Evolutionary conservation across 352 stramenopile genomes (phyloP).

Genomic region (Lagenidium sp.): DNA sequence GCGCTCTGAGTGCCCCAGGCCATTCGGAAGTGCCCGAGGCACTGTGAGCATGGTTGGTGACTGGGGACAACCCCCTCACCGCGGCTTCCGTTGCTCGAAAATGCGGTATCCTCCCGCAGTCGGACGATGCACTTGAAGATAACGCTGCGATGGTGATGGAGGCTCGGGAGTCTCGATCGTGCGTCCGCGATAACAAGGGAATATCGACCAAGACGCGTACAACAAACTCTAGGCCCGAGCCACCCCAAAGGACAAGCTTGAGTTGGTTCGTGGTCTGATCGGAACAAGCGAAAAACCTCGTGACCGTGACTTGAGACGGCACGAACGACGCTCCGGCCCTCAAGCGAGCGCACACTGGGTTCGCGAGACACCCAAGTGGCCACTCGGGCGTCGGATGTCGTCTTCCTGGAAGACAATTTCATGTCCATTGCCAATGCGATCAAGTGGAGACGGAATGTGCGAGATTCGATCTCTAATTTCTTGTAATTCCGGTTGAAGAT

Average conservation of each 20-base stretch:
- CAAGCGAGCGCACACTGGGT: slow-evolving; percentile 74
- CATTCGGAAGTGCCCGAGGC: slow-evolving; percentile 88
- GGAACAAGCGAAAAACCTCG: slow-evolving; percentile 30
- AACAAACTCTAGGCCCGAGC: slow-evolving; percentile 87
- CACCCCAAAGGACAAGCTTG: slow-evolving; percentile 86
- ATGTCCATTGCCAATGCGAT: no score
- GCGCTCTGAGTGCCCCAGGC: slow-evolving; percentile 82
- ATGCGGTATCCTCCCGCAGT: slow-evolving; percentile 80
- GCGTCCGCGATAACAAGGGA: slow-evolving; percentile 35
- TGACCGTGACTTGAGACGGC: slow-evolving; percentile 69
- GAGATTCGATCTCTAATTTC: no score
- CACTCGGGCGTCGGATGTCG: no score
- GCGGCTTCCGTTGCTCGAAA: slow-evolving; percentile 81
- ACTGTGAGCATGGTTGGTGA: slow-evolving; percentile 90
- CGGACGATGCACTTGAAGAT: slow-evolving; percentile 3
- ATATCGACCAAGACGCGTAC: slow-evolving; percentile 55
- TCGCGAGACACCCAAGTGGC: slow-evolving; percentile 59
- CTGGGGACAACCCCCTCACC: slow-evolving; percentile 88
- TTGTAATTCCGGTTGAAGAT: no score
- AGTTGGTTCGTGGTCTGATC: slow-evolving; percentile 85
- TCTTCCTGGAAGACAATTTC: no score
- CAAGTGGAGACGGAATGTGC: no score
- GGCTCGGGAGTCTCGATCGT: slow-evolving; percentile 38
- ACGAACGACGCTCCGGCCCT: slow-evolving; percentile 60
- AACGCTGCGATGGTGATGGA: slow-evolving; percentile 13